These are phyloP conservation scores for Suillus tomentosus DNA, from an alignment of 768 basidiomycete genomes.

Conservation along the genomic window DNA sequence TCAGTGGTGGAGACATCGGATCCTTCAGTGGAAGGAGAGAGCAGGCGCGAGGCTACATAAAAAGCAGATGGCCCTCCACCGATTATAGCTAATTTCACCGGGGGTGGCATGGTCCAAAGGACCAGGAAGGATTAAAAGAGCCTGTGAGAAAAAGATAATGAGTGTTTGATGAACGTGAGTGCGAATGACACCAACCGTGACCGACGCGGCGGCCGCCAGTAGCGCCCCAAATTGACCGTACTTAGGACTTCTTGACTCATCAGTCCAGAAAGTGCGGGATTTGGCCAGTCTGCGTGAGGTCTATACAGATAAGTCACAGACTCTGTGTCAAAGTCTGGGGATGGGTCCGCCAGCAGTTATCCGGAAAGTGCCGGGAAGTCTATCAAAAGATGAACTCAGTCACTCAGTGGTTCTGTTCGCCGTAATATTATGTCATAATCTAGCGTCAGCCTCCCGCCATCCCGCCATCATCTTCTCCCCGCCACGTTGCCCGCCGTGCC, in stretches of 20 bases:
- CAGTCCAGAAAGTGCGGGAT: not conserved
- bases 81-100: conserved; percentile 81
- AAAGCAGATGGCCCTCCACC: conserved; percentile 98
- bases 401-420: no score
- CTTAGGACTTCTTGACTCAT: not conserved
- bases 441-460: no score
- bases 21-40: conserved; percentile 52
- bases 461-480: no score
- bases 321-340: no score
- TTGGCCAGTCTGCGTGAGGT: no score
- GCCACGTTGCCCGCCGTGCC: no score
- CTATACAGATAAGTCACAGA: no score
- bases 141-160: not conserved
- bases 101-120: conserved; percentile 19
- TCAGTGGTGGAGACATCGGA: conserved; percentile 39
- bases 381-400: no score
- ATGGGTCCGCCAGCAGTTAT: no score
- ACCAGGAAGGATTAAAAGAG: not conserved
- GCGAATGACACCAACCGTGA: not conserved
- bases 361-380: no score
- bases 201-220: not conserved
- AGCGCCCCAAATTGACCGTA: not conserved
- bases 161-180: not conserved
- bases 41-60: conserved; percentile 87
- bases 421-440: no score